Evolutionary conservation across 192 early-diverging fungal species (phyloP), one percentile per base, ranked within the genome.

Genomic region (Glomus cerebriforme): DNA sequence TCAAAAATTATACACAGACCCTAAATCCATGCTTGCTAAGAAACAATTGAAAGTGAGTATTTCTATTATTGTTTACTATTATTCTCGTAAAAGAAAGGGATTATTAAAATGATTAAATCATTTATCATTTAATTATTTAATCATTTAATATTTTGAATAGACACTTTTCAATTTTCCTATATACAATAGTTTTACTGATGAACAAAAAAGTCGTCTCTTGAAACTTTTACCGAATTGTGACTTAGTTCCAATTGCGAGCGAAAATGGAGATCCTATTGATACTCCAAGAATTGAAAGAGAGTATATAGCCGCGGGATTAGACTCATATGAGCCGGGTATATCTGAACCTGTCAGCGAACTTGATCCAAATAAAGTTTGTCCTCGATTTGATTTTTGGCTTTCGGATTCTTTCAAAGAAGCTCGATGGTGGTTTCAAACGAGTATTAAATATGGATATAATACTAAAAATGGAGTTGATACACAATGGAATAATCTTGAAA

Each of bases 221-320:
- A 75, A 39, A 10, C 59, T 75, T 39, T 26, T 75, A 7, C 73
- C 73, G 26, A 49, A 19, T 62, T 35, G 9, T 8, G 73, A 75
- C 34, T 26, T 75, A 26, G 73, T 75, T n/a, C 73, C 73, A 26
- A 62, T 75, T 75, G 73, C 73, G n/a, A 62, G 59, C 24, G 31
- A 39, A 19, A n/a, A 29, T n/a, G 35, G 73, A 10, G 73, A 75
- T 60, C 54, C 59, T 7, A 75, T 75, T 59, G 58, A 75, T n/a
- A 75, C 58, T 10, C 59, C 59, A 39, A 26, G 59, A 22, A 59
- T 62, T 9, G 54, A 75, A 37, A 31, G 73, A 34, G 32, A 59
- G 37, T 32, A 31, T 17, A 13, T 29, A 47, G 13, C 31, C 31
- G 26, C 39, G 24, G 69, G 43, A 29, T 13, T 47, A 71, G 26